phyloP scores from a whole-genome alignment of 805 yeast species.

The Maudiozyma serrabonitensis region DNA sequence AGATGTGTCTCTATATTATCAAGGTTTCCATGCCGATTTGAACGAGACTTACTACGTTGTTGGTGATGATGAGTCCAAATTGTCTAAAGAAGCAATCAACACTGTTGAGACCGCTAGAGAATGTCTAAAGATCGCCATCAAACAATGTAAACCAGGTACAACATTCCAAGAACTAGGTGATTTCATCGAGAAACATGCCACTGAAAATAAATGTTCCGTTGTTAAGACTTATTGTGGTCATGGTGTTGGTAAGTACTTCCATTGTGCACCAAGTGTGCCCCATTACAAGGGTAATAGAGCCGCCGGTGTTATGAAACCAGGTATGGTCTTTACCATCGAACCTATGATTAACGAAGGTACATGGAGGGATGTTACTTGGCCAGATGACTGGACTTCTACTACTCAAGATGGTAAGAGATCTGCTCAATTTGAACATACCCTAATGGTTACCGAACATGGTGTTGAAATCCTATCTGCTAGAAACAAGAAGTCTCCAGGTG shows the following conservation, averaged over 20 bases:
- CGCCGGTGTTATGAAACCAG: conserved; percentile 87
- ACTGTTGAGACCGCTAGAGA: conserved; percentile 90
- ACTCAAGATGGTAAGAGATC: conserved; percentile 84
- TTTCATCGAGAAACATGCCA: conserved; percentile 79
- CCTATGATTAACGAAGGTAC: conserved; percentile 91
- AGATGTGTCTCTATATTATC: conserved; percentile 75
- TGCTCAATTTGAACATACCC: conserved; percentile 93
- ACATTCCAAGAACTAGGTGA: conserved; percentile 82
- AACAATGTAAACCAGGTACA: conserved; percentile 80
- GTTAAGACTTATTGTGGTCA: conserved; percentile 91
- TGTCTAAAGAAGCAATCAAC: conserved; percentile 61
- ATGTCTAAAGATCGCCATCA: conserved; percentile 75
- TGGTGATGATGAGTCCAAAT: conserved; percentile 71
- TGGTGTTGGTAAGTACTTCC: conserved; percentile 81
- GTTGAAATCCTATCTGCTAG: conserved; percentile 84
- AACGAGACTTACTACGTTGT: conserved; percentile 96
- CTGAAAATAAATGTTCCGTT: conserved; percentile 67
- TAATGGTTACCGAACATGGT: conserved; percentile 87
- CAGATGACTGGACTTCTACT: conserved; percentile 93
- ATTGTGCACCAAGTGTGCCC: conserved; percentile 84
- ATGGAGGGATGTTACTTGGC: conserved; percentile 80
- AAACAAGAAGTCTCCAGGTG: conserved; percentile 78
- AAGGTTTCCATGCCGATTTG: conserved; percentile 88
- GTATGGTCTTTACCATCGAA: conserved; percentile 93
- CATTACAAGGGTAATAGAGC: conserved; percentile 93